These are phyloP conservation scores for Anisodus tanguticus DNA, from an alignment of 257 asterid genomes.

Conservation along the genomic window DNA sequence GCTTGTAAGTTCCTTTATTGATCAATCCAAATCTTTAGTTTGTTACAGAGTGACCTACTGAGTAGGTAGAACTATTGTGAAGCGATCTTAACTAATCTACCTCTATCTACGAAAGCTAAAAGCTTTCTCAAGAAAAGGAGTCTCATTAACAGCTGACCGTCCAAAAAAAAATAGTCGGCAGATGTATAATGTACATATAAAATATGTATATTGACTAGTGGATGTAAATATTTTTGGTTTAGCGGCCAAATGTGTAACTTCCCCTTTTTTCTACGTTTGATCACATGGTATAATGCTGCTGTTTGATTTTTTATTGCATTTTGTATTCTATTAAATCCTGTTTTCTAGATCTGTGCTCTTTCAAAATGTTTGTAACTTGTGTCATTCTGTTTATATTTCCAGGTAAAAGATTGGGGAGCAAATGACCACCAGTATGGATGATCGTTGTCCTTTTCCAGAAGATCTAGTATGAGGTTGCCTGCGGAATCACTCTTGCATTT, in stretches of 20 bases:
- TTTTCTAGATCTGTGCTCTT: background rate
- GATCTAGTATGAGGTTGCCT: slow-evolving; percentile 44
- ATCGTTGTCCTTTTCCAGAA: slow-evolving; percentile 30
- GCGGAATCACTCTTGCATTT: slow-evolving; percentile 43
- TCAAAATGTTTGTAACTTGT: background rate
- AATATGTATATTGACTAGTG: background rate
- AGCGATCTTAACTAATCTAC: no score
- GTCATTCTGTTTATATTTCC: background rate
- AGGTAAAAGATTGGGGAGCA: background rate
- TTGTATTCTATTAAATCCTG: background rate
- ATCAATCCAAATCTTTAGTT: no score
- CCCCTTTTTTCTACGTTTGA: background rate
- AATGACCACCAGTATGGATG: background rate
- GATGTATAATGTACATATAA: no score
- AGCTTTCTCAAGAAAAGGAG: no score
- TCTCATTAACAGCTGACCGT: no score
- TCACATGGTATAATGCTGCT: background rate
- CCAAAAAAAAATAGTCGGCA: no score
- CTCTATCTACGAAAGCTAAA: no score
- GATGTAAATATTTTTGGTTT: background rate
- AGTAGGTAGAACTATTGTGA: no score
- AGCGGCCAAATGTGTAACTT: background rate
- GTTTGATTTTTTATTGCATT: background rate
- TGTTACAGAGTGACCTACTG: no score
- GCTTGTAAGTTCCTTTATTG: no score